These are phyloP conservation scores for Trametes polyzona DNA, from an alignment of 1,284 basidiomycete species.

Conservation along the genomic window DNA sequence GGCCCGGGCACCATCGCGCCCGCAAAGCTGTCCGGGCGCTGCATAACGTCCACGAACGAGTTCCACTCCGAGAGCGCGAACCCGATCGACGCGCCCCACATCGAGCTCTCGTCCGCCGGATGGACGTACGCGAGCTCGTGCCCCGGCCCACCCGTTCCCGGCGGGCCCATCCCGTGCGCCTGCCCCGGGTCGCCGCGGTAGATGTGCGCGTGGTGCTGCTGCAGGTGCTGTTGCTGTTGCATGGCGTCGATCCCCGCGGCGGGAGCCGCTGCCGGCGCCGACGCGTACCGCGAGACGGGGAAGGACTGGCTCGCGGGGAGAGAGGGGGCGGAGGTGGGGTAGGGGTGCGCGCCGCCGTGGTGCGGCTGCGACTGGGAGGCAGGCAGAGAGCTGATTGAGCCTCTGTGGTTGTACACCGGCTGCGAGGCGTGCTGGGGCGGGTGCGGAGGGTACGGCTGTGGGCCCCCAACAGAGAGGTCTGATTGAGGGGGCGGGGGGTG, in stretches of 20 bases:
- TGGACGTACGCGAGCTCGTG: slow-evolving; percentile 31
- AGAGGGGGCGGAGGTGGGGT: slow-evolving; percentile 5
- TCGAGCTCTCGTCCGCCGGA: slow-evolving; percentile 39
- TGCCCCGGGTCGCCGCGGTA: slow-evolving; percentile 11
- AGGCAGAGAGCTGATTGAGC: background rate
- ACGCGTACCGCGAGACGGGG: slow-evolving; percentile 21
- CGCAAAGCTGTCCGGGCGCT: slow-evolving; percentile 37
- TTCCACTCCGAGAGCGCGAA: slow-evolving; percentile 47
- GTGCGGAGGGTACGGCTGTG: slow-evolving; percentile 7
- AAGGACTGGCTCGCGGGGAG: slow-evolving; percentile 2
- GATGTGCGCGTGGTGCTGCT: slow-evolving; percentile 21
- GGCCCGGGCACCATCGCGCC: slow-evolving; percentile 16
- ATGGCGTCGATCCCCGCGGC: background rate
- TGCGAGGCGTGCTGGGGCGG: slow-evolving; percentile 10
- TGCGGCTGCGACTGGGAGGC: slow-evolving; percentile 13
- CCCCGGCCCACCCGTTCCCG: too few relatives aligned
- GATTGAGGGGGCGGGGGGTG: background rate
- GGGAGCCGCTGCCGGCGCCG: slow-evolving; percentile 7
- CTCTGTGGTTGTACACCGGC: slow-evolving; percentile 8
- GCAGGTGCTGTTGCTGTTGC: background rate
- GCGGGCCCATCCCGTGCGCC: background rate
- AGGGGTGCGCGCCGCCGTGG: background rate
- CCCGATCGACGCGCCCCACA: slow-evolving; percentile 46
- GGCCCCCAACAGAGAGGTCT: background rate
- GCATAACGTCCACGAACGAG: slow-evolving; percentile 51